Percentiles rank a stretch among this genome's conserved stretches.
Evolutionary conservation across 2,329 filamentous ascomycete genomes (phyloP).

Genomic region (Calonectria leucothoes): DNA sequence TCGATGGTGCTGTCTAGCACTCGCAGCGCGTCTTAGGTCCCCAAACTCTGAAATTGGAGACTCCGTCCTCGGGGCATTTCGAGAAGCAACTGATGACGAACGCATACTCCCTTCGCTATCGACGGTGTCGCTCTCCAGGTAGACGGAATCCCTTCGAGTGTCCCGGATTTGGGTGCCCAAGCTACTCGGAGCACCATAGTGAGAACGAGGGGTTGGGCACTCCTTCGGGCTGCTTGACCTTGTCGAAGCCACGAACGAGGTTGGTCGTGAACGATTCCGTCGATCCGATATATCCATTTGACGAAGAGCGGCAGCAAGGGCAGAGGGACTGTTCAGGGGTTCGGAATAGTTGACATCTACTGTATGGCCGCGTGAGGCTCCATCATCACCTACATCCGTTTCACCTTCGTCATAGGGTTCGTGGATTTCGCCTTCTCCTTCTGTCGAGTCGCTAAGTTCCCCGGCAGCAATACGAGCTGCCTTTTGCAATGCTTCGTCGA

Average conservation of each 20-base stretch:
- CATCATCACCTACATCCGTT: slow-evolving; percentile 48
- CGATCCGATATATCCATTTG: slow-evolving; percentile 50
- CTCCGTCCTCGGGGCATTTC: slow-evolving; percentile 78
- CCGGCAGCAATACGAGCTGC: slow-evolving; percentile 89
- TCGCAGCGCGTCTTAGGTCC: slow-evolving; percentile 78
- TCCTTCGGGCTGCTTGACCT: slow-evolving; percentile 91
- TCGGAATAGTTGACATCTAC: slow-evolving; percentile 34
- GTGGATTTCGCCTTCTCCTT: slow-evolving; percentile 62
- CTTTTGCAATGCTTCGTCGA: slow-evolving; percentile 90
- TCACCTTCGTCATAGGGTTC: slow-evolving; percentile 44
- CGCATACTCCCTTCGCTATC: slow-evolving; percentile 91
- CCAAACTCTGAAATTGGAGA: slow-evolving; percentile 92
- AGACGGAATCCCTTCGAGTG: slow-evolving; percentile 80
- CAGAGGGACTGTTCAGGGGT: slow-evolving; percentile 57
- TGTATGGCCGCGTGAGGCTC: slow-evolving; percentile 20
- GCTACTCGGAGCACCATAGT: slow-evolving; percentile 70
- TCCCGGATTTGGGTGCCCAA: slow-evolving; percentile 66
- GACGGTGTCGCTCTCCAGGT: slow-evolving; percentile 84
- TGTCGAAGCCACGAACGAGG: slow-evolving; percentile 73
- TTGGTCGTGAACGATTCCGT: slow-evolving; percentile 59
- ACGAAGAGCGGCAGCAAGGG: slow-evolving; percentile 65
- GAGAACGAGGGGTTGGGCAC: slow-evolving; percentile 90
- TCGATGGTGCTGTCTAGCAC: slow-evolving; percentile 85
- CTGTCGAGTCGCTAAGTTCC: slow-evolving; percentile 81
- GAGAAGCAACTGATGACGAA: slow-evolving; percentile 80